A percentile compares a stretch with the other conserved stretches of the same genome.
Evolutionary conservation across 2,329 filamentous ascomycete species (phyloP).

Genomic region (Diaporthe sp.): DNA sequence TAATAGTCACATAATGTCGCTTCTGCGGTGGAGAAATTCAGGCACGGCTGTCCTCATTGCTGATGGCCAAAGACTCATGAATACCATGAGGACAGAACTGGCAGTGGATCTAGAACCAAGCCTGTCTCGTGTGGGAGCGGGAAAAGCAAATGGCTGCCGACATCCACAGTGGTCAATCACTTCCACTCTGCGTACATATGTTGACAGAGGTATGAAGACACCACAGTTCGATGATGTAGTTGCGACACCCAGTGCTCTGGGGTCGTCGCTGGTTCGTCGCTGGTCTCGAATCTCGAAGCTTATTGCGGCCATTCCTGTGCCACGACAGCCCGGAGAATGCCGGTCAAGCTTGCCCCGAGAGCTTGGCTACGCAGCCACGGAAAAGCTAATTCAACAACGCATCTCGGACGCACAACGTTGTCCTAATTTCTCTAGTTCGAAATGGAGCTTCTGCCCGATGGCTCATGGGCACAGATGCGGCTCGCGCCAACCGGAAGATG

Average conservation of each 20-base stretch:
- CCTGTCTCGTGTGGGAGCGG: background rate
- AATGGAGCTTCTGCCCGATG: background rate
- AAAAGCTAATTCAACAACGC: background rate
- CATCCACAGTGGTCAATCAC: background rate
- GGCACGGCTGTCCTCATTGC: background rate
- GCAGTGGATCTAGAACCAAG: background rate
- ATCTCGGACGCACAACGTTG: background rate
- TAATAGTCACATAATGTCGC: background rate
- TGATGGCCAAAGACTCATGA: background rate
- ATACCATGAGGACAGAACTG: background rate
- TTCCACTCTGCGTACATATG: too few relatives aligned
- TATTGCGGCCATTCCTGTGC: background rate
- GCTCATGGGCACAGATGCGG: too few relatives aligned
- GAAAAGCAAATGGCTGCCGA: background rate
- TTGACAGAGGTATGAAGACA: too few relatives aligned
- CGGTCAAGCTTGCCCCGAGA: background rate
- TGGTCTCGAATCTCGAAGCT: background rate
- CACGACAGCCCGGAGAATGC: background rate
- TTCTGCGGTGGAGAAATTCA: background rate
- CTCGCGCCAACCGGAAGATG: background rate
- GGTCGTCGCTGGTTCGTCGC: too few relatives aligned
- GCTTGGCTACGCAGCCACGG: background rate
- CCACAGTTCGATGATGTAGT: background rate
- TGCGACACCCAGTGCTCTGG: background rate
- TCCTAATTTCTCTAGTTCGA: background rate